phyloP scores from a whole-genome alignment of 495 filamentous ascomycete species.

The Saxophila tyrrhenica region DNA sequence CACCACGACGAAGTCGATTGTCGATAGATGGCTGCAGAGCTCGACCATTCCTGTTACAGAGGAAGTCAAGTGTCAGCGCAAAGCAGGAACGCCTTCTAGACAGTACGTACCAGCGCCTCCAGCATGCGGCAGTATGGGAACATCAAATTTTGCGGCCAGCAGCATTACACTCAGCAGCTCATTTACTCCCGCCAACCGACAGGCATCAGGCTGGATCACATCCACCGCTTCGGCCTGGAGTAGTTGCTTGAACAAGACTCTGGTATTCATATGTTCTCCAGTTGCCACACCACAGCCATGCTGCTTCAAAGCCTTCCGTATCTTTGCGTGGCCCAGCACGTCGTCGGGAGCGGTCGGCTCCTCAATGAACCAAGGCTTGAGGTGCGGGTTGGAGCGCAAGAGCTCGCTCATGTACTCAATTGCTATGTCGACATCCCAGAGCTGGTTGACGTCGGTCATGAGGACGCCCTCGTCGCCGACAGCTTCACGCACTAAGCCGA shows the following conservation, averaged over 20 bases:
- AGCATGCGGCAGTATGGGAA: too few relatives aligned
- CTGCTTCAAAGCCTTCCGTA: conserved; percentile 62
- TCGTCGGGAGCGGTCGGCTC: conserved; percentile 95
- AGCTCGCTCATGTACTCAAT: conserved; percentile 76
- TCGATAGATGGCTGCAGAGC: conserved; percentile 83
- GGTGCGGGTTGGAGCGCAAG: too few relatives aligned
- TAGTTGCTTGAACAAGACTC: conserved; percentile 88
- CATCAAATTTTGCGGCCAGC: too few relatives aligned
- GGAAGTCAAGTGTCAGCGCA: background rate
- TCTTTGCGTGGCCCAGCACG: conserved; percentile 73
- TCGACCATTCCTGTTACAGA: conserved; percentile 73
- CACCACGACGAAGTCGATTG: conserved; percentile 84
- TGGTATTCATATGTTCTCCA: too few relatives aligned
- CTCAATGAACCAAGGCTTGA: conserved; percentile 91
- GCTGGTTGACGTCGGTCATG: conserved; percentile 91
- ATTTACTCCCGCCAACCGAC: conserved; percentile 79
- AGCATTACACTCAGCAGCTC: conserved; percentile 82
- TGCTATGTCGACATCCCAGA: conserved; percentile 83
- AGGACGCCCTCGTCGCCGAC: conserved; percentile 77
- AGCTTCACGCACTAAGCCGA: conserved; percentile 63
- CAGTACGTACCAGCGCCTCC: too few relatives aligned
- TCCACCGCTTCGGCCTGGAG: conserved; percentile 67
- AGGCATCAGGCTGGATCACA: conserved; percentile 80
- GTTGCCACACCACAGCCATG: conserved; percentile 67
- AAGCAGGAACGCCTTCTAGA: background rate